Evolutionary conservation across 2,329 filamentous ascomycete species (phyloP), one percentile per base, ranked within the genome.

Genomic region (Penicillium palitans): DNA sequence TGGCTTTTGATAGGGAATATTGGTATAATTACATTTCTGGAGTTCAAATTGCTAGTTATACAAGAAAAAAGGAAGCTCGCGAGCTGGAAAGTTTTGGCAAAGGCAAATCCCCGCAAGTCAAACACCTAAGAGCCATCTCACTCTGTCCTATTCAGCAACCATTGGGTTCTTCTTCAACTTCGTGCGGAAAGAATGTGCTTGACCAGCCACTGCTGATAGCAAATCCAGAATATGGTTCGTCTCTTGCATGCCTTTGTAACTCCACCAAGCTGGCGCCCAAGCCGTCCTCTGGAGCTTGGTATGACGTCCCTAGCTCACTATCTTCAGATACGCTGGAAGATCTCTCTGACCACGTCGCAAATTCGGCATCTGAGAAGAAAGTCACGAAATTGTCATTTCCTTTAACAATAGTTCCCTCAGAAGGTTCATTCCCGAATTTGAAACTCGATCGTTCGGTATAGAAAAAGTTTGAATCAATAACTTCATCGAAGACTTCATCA

Each of bases 171-270:
- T 52, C 33, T 8, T 45, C 44, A 0, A 39, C 13, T 15, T 40
- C 52, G 1, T 37, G 44, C 15, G 46, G 56, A 21, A 59, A 57
- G 39, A 63, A 61, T 50, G 59, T 63, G 24, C 59, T 61, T 24
- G 55, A 61, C 61, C 61, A 63, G 3, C 61, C 61, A 59, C 61
- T 63, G 10, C 33, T 57, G 19, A 63, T 61, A n/a, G 59, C 19
- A 33, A 61, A 62, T 6, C 55, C 61, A 21, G 7, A 47, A 37
- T 6, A 33, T 29, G n/a, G 12, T n/a, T 35, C 29, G 8, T 45
- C 24, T 17, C 6, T 52, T 17, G 19, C 13, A 41, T 41, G 15
- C 2, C 5, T 39, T 5, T 9, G 8, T 17, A 13, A 9, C 4
- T 55, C n/a, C 1, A 2, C n/a, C 17, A 41, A 27, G 5, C 6